These are phyloP conservation scores for Leccinum sublutescens DNA, from an alignment of 768 basidiomycete genomes.

Conservation along the genomic window DNA sequence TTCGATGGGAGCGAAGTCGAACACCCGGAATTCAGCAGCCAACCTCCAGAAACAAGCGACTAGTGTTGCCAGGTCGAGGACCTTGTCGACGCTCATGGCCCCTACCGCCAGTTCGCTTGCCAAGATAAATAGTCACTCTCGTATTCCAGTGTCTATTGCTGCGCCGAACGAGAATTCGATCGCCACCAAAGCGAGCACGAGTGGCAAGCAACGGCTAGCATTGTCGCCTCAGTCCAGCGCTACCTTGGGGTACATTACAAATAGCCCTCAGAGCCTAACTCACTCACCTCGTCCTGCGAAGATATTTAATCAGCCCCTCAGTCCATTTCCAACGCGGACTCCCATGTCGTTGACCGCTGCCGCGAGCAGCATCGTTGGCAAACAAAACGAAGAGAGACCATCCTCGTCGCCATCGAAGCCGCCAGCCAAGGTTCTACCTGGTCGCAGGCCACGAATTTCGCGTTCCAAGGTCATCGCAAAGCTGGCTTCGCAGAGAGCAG, in stretches of 20 bases:
- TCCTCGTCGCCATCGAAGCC: constrained; percentile 7
- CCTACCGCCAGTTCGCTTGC: constrained; percentile 80
- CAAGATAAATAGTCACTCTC: constrained; percentile 38
- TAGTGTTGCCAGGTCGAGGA: constrained; percentile 26
- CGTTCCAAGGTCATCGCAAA: constrained; percentile 78
- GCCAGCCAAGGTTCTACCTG: constrained; percentile 34
- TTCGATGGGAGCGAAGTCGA: constrained; percentile 32
- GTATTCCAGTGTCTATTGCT: constrained; percentile 22
- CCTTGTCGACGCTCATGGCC: constrained; percentile 56
- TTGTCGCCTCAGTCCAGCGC: constrained; percentile 15
- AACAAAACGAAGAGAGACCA: not conserved
- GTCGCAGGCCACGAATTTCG: constrained; percentile 75
- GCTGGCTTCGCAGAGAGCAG: constrained; percentile 67
- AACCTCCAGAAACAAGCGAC: constrained; percentile 9
- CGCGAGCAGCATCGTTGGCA: constrained; percentile 27
- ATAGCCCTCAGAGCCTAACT: constrained; percentile 26
- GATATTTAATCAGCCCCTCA: constrained; percentile 57
- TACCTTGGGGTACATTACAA: constrained; percentile 35
- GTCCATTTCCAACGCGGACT: constrained; percentile 26
- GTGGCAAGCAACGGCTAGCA: constrained; percentile 14
- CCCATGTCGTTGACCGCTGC: constrained; percentile 31
- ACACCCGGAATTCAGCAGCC: constrained; percentile 4
- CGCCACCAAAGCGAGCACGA: constrained; percentile 6
- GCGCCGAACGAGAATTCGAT: constrained; percentile 15
- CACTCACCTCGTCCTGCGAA: constrained; percentile 20